These are phyloP conservation scores for Cantharellus cinnabarinus DNA, from an alignment of 768 basidiomycete genomes.

Conservation along the genomic window DNA sequence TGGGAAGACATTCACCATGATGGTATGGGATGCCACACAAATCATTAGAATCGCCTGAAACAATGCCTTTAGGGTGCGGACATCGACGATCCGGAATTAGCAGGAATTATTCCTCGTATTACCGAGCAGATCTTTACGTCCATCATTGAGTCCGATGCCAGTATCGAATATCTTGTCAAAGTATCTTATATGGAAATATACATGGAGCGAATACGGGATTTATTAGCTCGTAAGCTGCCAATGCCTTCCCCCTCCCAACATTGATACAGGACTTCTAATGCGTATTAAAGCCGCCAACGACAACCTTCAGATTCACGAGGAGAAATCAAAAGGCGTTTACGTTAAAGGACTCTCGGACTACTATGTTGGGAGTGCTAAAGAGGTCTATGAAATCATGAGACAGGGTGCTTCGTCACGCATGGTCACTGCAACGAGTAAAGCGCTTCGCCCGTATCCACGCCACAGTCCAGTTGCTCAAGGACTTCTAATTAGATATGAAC, in stretches of 20 bases:
- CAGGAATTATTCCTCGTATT: conserved; percentile 93
- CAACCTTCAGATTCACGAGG: conserved; percentile 95
- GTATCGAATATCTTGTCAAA: conserved; percentile 95
- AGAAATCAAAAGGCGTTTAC: conserved; percentile 92
- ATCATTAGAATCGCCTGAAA: conserved; percentile 1
- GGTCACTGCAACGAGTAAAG: conserved; percentile 83
- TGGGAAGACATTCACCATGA: conserved; percentile 95
- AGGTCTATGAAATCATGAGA: conserved; percentile 98
- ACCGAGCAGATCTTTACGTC: conserved; percentile 98
- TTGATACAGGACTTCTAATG: not conserved
- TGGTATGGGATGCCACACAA: conserved; percentile 32
- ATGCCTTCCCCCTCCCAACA: not conserved
- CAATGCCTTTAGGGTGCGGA: conserved; percentile 57
- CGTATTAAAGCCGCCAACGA: conserved; percentile 66
- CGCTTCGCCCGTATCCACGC: not conserved
- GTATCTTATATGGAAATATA: conserved; percentile 99
- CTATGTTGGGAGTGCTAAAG: conserved; percentile 86
- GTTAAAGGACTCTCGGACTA: conserved; percentile 95
- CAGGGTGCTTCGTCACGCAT: conserved; percentile 83
- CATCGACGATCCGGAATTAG: conserved; percentile 82
- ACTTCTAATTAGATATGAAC: conserved; percentile 71
- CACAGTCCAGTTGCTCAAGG: not conserved
- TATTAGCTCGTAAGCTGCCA: conserved; percentile 66
- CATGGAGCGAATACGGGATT: conserved; percentile 84
- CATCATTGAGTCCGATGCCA: conserved; percentile 85